Evolutionary conservation across 2,329 filamentous ascomycete species (phyloP).

Genomic region (Emericellopsis cladophorae): DNA sequence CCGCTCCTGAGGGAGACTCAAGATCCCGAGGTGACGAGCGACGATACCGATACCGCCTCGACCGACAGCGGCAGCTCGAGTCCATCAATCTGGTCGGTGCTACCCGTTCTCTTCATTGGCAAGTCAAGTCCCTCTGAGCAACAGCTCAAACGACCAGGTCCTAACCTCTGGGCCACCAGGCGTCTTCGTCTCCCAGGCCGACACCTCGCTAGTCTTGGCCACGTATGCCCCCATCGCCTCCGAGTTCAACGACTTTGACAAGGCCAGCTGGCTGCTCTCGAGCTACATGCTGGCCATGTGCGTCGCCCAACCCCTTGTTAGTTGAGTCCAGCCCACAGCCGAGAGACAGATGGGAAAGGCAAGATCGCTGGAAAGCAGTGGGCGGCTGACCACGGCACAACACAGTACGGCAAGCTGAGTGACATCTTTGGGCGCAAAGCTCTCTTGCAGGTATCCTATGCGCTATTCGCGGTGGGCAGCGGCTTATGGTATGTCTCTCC

Average conservation of each 20-base stretch:
- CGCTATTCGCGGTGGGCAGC: not conserved
- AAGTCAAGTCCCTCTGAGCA: too few species aligned
- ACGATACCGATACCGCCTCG: too few species aligned
- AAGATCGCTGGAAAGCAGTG: too few species aligned
- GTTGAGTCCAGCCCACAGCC: not conserved
- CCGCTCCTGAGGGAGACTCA: too few species aligned
- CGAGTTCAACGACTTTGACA: not conserved
- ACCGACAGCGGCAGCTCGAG: too few species aligned
- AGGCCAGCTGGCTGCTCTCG: not conserved
- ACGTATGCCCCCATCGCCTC: not conserved
- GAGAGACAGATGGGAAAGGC: too few species aligned
- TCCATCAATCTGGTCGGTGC: too few species aligned
- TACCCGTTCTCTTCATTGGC: too few species aligned
- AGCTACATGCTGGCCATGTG: constrained; percentile 1
- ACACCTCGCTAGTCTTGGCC: not conserved
- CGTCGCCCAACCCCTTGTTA: not conserved
- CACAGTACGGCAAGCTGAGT: not conserved
- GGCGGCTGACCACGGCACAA: not conserved
- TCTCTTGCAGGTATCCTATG: not conserved
- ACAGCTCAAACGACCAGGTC: too few species aligned
- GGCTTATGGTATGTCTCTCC: not conserved
- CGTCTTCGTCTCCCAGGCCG: not conserved
- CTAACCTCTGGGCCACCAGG: not conserved
- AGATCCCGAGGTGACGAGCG: too few species aligned
- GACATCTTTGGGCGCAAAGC: not conserved